These are phyloP conservation scores for Huntiella moniliformis DNA, from an alignment of 2,329 filamentous ascomycete genomes.

Conservation along the genomic window DNA sequence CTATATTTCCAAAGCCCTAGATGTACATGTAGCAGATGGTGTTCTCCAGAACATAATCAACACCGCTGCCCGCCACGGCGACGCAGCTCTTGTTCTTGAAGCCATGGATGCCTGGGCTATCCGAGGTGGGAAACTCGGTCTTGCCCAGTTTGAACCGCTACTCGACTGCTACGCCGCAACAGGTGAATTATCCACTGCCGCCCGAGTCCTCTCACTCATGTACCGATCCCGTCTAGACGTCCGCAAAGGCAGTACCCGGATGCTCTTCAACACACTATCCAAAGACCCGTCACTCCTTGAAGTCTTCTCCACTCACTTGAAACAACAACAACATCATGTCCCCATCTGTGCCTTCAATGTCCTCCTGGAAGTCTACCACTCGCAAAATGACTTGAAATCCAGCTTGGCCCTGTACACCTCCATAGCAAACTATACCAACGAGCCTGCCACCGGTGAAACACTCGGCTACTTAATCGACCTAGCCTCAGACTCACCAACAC, in stretches of 20 bases:
- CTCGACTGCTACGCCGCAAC: slow-evolving; percentile 47
- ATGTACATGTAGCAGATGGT: slow-evolving; percentile 33
- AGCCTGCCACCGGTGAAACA: slow-evolving; percentile 12
- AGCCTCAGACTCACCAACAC: not conserved
- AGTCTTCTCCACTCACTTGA: not conserved
- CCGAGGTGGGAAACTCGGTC: slow-evolving; percentile 36
- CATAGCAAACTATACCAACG: slow-evolving; percentile 12
- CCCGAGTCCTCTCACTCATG: slow-evolving; percentile 60
- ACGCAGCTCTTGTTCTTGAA: slow-evolving; percentile 49
- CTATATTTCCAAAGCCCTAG: slow-evolving; percentile 31
- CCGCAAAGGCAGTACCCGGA: slow-evolving; percentile 40
- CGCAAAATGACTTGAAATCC: slow-evolving; percentile 8
- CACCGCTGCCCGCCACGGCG: slow-evolving; percentile 49
- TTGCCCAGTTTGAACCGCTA: slow-evolving; percentile 64
- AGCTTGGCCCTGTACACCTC: slow-evolving; percentile 12
- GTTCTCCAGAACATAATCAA: slow-evolving; percentile 51
- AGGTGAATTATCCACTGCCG: slow-evolving; percentile 43
- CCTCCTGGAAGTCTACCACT: slow-evolving; percentile 18
- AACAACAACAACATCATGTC: slow-evolving; percentile 16
- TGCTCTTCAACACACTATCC: slow-evolving; percentile 39
- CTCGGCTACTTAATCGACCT: slow-evolving; percentile 8
- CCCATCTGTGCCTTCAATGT: slow-evolving; percentile 22
- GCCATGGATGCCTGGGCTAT: slow-evolving; percentile 48
- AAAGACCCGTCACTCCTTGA: slow-evolving; percentile 24
- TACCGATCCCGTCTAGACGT: slow-evolving; percentile 39